Evolutionary conservation across 2,329 filamentous ascomycete species (phyloP), one percentile per base, ranked within the genome.

Genomic region (Talaromyces sp.): DNA sequence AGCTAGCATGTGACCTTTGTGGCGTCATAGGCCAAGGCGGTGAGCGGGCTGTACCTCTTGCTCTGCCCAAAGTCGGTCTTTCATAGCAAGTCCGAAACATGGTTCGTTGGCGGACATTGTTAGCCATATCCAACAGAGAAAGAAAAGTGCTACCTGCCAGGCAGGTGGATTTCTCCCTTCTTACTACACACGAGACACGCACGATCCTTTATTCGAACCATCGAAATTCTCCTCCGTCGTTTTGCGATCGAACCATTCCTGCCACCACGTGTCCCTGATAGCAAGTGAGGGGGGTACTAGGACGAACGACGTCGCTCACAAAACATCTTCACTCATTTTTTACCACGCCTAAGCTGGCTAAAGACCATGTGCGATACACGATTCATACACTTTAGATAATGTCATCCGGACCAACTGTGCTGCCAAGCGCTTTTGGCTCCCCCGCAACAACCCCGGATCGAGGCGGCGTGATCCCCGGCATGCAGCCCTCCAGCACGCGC

Each of bases 21-120:
- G 73, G 73, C 74, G 78, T 76, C 73, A 75, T 75, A 72, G 70
- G 67, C 48, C 41, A 68, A 62, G 71, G 74, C 74, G 75, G 75
- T 76, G 72, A 74, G 69, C 54, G 52, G 60, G 19, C 22, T 45
- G 37, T 59, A n/a, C 52, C 27, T 31, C 16, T 31, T 27, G 64
- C 64, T 19, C 54, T 60, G 59, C 33, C 45, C 35, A 33, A 47
- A 11, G 27, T 31, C 24, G 19, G 31, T 22, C 31, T 45, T 31
- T 52, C n/a, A 24, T 35, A 31, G 13, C 43, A 56, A 37, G 33
- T 56, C 33, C 52, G 52, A 56, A 37, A 56, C 58, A 47, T 14
- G 58, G 41, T n/a, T 61, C 35, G 47, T 54, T 54, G 60, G 16
- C 47, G 50, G 22, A 60, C 16, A 22, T 45, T 14, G 9, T 22